Conservation (phyloP, 768 basidiomycete species). For the Termitomyces eurrhizus region DNA sequence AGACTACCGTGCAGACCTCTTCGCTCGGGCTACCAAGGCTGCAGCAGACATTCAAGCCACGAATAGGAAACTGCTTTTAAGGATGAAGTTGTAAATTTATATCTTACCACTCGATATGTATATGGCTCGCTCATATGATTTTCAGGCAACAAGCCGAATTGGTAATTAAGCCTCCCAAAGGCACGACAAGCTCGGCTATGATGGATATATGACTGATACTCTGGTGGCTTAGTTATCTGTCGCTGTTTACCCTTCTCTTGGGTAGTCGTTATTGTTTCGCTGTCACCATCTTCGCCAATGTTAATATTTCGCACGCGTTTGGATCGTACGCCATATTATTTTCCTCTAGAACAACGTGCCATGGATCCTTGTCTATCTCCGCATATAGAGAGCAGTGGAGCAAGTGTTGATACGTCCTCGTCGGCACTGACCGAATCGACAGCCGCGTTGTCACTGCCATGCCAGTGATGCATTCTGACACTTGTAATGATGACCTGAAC, state of each 20-base stretch:
- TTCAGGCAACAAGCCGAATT: slow-evolving; percentile 78
- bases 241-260: neutral
- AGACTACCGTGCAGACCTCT: slow-evolving; percentile 75
- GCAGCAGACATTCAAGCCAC: slow-evolving; percentile 68
- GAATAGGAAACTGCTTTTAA: slow-evolving; percentile 74
- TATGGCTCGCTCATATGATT: neutral
- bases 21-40: slow-evolving; percentile 67
- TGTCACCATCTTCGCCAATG: neutral
- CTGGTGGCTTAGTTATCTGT: neutral
- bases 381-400: neutral
- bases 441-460: neutral
- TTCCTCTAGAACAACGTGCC: neutral
- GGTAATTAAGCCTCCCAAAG: slow-evolving; percentile 62
- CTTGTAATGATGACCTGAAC: neutral
- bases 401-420: neutral
- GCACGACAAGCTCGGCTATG: slow-evolving; percentile 24
- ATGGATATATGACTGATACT: slow-evolving; percentile 11
- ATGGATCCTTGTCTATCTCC: neutral
- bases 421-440: neutral
- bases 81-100: slow-evolving; percentile 67
- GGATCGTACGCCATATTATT: neutral
- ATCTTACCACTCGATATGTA: neutral
- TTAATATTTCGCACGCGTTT: neutral
- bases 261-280: neutral
- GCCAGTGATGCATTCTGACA: no score